Evolutionary conservation across 2,329 filamentous ascomycete genomes (phyloP).

Genomic region (Penicillium sp.): DNA sequence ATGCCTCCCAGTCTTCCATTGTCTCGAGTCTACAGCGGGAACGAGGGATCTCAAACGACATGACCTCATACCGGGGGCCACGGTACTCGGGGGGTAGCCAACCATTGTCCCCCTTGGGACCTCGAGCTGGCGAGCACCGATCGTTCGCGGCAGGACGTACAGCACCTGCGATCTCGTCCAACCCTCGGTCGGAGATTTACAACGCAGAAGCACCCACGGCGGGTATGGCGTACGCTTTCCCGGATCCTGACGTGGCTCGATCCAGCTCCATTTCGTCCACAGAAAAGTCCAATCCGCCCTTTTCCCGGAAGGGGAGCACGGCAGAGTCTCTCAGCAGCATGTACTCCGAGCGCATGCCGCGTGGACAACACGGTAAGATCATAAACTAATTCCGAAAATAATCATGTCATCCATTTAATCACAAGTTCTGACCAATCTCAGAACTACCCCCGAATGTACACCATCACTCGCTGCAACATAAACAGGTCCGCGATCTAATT

Average conservation of each 20-base stretch:
- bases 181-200: constrained; percentile 53
- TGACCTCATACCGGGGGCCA: constrained; percentile 43
- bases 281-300: constrained; percentile 36
- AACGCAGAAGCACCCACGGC: constrained; percentile 53
- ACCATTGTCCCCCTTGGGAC: constrained; percentile 46
- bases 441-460: constrained; percentile 52
- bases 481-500: constrained; percentile 51
- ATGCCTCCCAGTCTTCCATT: constrained; percentile 49
- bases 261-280: constrained; percentile 41
- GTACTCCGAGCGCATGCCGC: constrained; percentile 50
- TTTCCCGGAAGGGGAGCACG: constrained; percentile 50
- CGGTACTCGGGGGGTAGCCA: constrained; percentile 43
- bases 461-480: constrained; percentile 52
- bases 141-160: constrained; percentile 49
- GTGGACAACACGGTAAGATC: constrained; percentile 51
- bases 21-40: constrained; percentile 48
- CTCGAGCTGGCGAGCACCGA: constrained; percentile 43
- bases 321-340: constrained; percentile 52
- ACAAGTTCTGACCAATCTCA: constrained; percentile 18
- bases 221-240: constrained; percentile 55
- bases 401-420: background rate
- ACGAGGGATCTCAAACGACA: constrained; percentile 45
- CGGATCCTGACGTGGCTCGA: constrained; percentile 49
- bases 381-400: background rate
- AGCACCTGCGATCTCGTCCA: constrained; percentile 52